Evolutionary conservation across 2,329 filamentous ascomycete genomes (phyloP).

Genomic region (Hawksworthiomyces lignivorus): DNA sequence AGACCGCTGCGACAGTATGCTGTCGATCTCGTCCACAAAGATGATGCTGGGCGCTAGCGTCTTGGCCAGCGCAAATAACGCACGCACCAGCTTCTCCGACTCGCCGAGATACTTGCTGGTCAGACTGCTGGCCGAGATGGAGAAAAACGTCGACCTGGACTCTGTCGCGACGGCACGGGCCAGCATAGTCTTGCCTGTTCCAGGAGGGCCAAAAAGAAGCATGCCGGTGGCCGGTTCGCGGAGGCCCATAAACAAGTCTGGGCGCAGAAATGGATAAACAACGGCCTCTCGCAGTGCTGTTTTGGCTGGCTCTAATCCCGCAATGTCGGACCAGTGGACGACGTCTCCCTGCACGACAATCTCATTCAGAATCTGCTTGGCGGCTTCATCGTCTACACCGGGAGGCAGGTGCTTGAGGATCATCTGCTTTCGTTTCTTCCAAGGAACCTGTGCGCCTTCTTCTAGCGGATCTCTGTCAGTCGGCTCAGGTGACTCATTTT

Average conservation of each 20-base stretch:
- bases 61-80: slow-evolving; percentile 85
- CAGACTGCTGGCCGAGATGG: slow-evolving; percentile 86
- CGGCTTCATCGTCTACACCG: slow-evolving; percentile 73
- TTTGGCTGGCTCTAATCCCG: slow-evolving; percentile 84
- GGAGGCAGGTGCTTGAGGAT: slow-evolving; percentile 72
- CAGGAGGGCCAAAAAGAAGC: slow-evolving; percentile 91
- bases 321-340: slow-evolving; percentile 90
- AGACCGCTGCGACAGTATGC: slow-evolving; percentile 74
- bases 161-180: slow-evolving; percentile 92
- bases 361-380: slow-evolving; percentile 90
- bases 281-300: slow-evolving; percentile 89
- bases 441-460: slow-evolving; percentile 24
- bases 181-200: slow-evolving; percentile 98
- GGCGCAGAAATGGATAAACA: slow-evolving; percentile 91
- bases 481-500: slow-evolving; percentile 4
- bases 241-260: slow-evolving; percentile 91
- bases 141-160: slow-evolving; percentile 91
- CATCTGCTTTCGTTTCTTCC: slow-evolving; percentile 53
- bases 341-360: slow-evolving; percentile 92
- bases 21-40: slow-evolving; percentile 79
- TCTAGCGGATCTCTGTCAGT: no score
- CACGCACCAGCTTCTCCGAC: slow-evolving; percentile 90
- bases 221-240: slow-evolving; percentile 91
- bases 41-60: slow-evolving; percentile 89
- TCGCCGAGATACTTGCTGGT: slow-evolving; percentile 96